phyloP scores from a whole-genome alignment of 2,329 filamentous ascomycete genomes.

The Herpotrichia juniperi region DNA sequence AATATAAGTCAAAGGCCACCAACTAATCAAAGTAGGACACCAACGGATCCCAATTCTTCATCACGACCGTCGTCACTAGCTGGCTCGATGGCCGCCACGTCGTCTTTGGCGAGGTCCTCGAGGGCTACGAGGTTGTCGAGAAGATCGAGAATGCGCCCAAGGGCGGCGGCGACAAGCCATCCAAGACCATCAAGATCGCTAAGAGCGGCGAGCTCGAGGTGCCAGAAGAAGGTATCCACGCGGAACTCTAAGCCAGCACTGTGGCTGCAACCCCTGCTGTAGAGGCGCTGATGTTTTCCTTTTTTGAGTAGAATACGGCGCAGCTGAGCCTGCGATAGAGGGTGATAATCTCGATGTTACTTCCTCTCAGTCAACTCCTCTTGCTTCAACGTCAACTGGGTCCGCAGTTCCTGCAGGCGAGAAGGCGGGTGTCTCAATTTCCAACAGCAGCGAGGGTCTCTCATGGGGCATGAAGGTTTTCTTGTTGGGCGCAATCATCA shows the following conservation, averaged over 20 bases:
- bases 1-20: too few species aligned
- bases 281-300: constrained; percentile 50
- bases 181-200: constrained; percentile 72
- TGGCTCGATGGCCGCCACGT: constrained; percentile 87
- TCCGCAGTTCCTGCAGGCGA: constrained; percentile 33
- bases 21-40: too few species aligned
- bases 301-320: constrained; percentile 52
- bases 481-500: constrained; percentile 51
- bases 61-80: constrained; percentile 79
- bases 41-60: constrained; percentile 91
- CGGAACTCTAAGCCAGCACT: constrained; percentile 73
- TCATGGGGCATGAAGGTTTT: constrained; percentile 53
- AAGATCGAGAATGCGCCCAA: constrained; percentile 78
- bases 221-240: constrained; percentile 89
- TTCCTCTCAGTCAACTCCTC: constrained; percentile 21
- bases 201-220: constrained; percentile 86
- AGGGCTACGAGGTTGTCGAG: constrained; percentile 81
- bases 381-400: constrained; percentile 23
- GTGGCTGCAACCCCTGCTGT: constrained; percentile 38
- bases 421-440: constrained; percentile 25
- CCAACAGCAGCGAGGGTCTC: constrained; percentile 42
- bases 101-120: constrained; percentile 86
- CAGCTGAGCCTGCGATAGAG: constrained; percentile 47
- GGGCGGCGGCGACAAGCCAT: constrained; percentile 70
- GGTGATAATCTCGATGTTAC: constrained; percentile 52